A percentile compares a stretch with the other conserved stretches of the same genome.
phyloP scores from a whole-genome alignment of 352 stramenopile species.

The Phytophthora multivora region DNA sequence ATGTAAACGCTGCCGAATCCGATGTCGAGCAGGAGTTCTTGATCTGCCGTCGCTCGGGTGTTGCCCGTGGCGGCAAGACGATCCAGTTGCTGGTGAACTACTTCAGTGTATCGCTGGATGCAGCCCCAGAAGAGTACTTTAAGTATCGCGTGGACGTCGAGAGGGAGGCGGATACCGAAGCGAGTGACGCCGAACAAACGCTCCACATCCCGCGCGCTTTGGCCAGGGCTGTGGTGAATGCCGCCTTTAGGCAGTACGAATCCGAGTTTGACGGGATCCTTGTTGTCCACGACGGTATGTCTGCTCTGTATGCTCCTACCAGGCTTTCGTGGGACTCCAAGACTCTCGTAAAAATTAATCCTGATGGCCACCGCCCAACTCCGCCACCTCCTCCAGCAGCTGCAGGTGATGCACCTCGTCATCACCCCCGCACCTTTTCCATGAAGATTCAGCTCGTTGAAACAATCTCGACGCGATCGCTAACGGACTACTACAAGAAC shows the following conservation, averaged over 20 bases:
- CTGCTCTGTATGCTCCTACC: background rate
- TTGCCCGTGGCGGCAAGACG: background rate
- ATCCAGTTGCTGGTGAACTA: background rate
- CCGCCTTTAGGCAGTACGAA: background rate
- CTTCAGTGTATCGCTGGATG: background rate
- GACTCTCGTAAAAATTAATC: background rate
- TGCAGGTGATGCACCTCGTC: background rate
- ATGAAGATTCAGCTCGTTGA: background rate
- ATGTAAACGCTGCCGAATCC: constrained; percentile 44
- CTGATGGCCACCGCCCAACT: background rate
- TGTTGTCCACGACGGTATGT: background rate
- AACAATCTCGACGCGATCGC: background rate
- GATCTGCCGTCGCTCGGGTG: background rate
- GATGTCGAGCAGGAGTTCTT: constrained; percentile 29
- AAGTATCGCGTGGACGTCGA: background rate
- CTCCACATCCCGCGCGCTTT: background rate
- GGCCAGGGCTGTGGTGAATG: background rate
- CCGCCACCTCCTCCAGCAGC: background rate
- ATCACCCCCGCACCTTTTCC: background rate
- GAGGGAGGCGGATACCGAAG: background rate
- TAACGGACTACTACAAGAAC: background rate
- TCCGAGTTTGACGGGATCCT: background rate
- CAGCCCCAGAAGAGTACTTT: background rate
- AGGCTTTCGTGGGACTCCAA: background rate
- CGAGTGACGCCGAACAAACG: too few relatives aligned